Conservation (phyloP, 1,284 basidiomycete genomes). For the Cutaneotrichosporon spelunceum region DNA sequence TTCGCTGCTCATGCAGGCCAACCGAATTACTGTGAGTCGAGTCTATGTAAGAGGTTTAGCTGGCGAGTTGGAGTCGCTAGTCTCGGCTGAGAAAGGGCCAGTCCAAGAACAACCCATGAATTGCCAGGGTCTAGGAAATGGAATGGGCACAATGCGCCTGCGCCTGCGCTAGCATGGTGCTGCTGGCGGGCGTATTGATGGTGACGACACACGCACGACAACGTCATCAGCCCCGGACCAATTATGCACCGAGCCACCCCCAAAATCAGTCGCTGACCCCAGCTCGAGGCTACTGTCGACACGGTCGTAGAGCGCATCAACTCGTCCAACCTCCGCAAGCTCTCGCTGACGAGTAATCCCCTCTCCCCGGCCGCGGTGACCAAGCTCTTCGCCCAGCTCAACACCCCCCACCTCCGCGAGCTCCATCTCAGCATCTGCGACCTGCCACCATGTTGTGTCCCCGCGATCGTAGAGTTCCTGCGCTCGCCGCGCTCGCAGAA, state of each 20-base stretch:
- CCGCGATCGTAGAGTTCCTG: slow-evolving; percentile 28
- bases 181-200: background rate
- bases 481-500: slow-evolving; percentile 28
- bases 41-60: background rate
- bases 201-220: background rate
- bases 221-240: background rate
- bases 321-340: slow-evolving; percentile 28
- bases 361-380: slow-evolving; percentile 25
- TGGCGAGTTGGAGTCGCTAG: background rate
- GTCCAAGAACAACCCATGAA: background rate
- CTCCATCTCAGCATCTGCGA: slow-evolving; percentile 42
- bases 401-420: slow-evolving; percentile 29
- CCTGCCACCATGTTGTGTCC: slow-evolving; percentile 20
- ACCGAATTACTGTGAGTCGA: slow-evolving; percentile 36
- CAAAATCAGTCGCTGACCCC: background rate
- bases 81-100: too few relatives aligned
- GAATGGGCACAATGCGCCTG: background rate
- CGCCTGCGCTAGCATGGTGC: background rate
- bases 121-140: background rate
- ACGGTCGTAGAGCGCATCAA: slow-evolving; percentile 28
- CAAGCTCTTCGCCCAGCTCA: slow-evolving; percentile 29
- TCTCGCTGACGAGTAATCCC: slow-evolving; percentile 40
- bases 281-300: slow-evolving; percentile 13
- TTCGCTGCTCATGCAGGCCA: slow-evolving; percentile 37
- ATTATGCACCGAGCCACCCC: background rate